Percentiles rank a stretch among this genome's conserved stretches.
These are phyloP conservation scores for Clonostachys solani DNA, from an alignment of 2,329 filamentous ascomycete species.

Conservation along the genomic window DNA sequence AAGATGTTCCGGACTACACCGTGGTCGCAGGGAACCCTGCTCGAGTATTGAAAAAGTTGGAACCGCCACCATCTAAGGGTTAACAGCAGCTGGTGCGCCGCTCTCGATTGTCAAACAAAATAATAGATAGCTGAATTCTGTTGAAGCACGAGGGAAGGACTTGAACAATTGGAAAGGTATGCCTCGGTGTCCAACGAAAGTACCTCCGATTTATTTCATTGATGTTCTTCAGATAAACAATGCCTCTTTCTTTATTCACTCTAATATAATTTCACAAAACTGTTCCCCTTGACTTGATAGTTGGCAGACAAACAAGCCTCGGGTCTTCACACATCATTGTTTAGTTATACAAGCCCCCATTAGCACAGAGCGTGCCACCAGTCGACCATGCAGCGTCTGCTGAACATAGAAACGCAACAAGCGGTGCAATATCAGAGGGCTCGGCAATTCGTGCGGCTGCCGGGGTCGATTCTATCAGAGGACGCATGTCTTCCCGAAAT, in stretches of 20 bases:
- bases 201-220: no score
- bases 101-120: no score
- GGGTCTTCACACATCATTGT: neutral
- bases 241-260: no score
- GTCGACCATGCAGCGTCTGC: slow-evolving; percentile 21
- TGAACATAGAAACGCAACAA: slow-evolving; percentile 21
- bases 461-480: slow-evolving; percentile 20
- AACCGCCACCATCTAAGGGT: neutral
- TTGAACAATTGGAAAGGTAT: no score
- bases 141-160: no score
- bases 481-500: slow-evolving; percentile 21
- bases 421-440: slow-evolving; percentile 20
- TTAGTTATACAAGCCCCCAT: slow-evolving; percentile 16
- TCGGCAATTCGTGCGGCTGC: slow-evolving; percentile 19
- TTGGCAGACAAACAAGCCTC: no score
- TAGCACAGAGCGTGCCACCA: slow-evolving; percentile 17
- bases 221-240: no score
- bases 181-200: no score
- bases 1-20: neutral
- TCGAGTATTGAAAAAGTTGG: neutral
- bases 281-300: no score
- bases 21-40: neutral
- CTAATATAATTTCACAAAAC: no score
- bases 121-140: no score
- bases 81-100: no score